Evolutionary conservation across 1,284 basidiomycete genomes (phyloP), one percentile per base, ranked within the genome.

Genomic region (Prillingera fragicola): DNA sequence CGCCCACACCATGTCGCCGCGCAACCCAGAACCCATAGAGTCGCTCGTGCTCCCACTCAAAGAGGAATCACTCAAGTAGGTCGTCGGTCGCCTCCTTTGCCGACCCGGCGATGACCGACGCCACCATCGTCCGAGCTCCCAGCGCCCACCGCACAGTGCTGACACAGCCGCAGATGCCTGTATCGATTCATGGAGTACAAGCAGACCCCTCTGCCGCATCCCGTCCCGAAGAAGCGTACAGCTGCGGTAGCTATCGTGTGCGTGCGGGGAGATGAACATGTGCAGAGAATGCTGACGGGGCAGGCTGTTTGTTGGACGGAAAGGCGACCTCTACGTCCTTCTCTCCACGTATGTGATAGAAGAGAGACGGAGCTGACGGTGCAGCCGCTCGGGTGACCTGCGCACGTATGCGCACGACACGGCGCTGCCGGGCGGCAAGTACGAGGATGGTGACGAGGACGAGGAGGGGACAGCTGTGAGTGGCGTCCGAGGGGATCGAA

Each of bases 331-430:
- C 21, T 85, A 88, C 57, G 87, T 90, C 1, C 62, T 90, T 4
- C 75, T 90, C 9, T 67, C 67, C 2, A 67, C 67, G 58, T 63
- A 25, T 51, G 54, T 38, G 8, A 25, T 8, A 3, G 5, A n/a
- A 6, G 29, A 34, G 15, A 28, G 10, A 28, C 10, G 25, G 10
- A 12, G 25, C 21, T 19, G 27, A 4, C 14, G 4, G 13, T 15
- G 24, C 26, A 88, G 86, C 49, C 81, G 87, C 1, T 80, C 86
- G 1, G 74, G 81, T 0, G 78, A 78, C 1, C 70, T 90, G 58
- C 74, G 81, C 32, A 77, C 82, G 4, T 91, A 84, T 56, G 84
- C 86, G 1, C 84, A 85, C 0, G 87, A 90, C 64, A 90, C 87
- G 0, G 83, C 85, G 2, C 69, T 90, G 4, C 87, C 87, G 1